Percentiles rank a stretch among this genome's conserved stretches.
Evolutionary conservation across 805 yeast species (phyloP).

Genomic region (Monosporozyma servazzii): DNA sequence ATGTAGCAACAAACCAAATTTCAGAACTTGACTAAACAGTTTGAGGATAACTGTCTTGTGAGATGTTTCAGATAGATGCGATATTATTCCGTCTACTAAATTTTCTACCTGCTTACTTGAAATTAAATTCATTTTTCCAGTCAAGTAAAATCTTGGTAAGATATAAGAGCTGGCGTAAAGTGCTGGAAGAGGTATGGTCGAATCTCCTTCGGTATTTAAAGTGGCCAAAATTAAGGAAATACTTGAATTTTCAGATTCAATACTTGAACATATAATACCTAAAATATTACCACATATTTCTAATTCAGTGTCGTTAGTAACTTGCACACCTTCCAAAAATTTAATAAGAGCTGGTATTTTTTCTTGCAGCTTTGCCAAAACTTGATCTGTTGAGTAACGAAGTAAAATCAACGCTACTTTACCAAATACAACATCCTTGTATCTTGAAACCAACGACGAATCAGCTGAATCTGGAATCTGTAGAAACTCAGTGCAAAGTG

Average conservation of each 20-base stretch:
- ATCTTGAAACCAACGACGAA: conserved; percentile 10
- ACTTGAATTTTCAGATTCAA: conserved; percentile 1
- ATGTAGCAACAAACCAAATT: conserved; percentile 31
- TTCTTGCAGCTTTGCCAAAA: conserved; percentile 6
- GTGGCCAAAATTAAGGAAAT: conserved; percentile 4
- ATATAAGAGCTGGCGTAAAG: conserved; percentile 13
- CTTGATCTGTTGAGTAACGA: conserved; percentile 10
- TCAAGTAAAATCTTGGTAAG: conserved; percentile 16
- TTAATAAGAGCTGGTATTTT: conserved; percentile 20
- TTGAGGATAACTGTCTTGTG: conserved; percentile 3
- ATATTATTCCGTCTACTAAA: not conserved
- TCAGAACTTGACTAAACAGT: conserved; percentile 29
- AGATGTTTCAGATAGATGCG: not conserved
- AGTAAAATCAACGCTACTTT: conserved; percentile 26
- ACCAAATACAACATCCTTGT: conserved; percentile 29
- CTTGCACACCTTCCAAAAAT: conserved; percentile 12
- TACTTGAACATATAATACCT: conserved; percentile 35
- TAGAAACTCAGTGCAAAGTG: conserved; percentile 33
- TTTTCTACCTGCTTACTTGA: not conserved
- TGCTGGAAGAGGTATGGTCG: conserved; percentile 1
- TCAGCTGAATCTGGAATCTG: conserved; percentile 12
- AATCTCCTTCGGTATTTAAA: not conserved
- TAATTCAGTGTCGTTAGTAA: conserved; percentile 18
- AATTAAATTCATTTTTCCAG: not conserved
- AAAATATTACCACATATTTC: conserved; percentile 36